Conservation (phyloP, 75 land plant species). For the Sequoia sempervirens region DNA sequence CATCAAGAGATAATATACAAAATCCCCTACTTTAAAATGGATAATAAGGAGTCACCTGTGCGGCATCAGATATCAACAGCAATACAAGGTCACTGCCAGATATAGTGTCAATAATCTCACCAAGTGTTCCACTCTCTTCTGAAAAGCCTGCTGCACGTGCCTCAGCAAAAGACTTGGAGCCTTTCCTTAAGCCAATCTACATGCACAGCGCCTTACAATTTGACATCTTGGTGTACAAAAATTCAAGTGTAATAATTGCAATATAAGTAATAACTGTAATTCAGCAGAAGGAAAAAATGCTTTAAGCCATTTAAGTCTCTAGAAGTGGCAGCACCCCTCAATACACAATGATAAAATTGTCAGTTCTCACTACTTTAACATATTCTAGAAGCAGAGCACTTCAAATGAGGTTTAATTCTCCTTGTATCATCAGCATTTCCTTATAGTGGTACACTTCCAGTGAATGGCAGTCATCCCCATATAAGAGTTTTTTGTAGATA, state of each 20-base stretch:
- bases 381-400: too few relatives aligned
- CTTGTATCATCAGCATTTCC: too few relatives aligned
- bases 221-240: not conserved
- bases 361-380: too few relatives aligned
- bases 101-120: slow-evolving; percentile 86
- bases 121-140: slow-evolving; percentile 91
- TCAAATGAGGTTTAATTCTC: too few relatives aligned
- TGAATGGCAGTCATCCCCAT: too few relatives aligned
- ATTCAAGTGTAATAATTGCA: not conserved
- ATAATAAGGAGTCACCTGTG: slow-evolving; percentile 64
- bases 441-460: too few relatives aligned
- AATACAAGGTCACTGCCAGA: slow-evolving; percentile 87
- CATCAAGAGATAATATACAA: not conserved
- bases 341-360: too few relatives aligned
- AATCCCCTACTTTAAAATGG: not conserved
- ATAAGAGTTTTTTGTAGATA: too few relatives aligned
- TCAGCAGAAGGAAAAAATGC: too few relatives aligned
- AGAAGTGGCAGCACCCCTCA: too few relatives aligned
- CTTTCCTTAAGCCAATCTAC: slow-evolving; percentile 92
- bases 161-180: slow-evolving; percentile 80
- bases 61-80: slow-evolving; percentile 89
- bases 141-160: slow-evolving; percentile 94
- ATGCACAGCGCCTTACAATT: slow-evolving; percentile 3
- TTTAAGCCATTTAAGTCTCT: too few relatives aligned
- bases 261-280: not conserved